A percentile compares a stretch with the other conserved stretches of the same genome.
phyloP scores from a whole-genome alignment of 805 yeast species.

The Ogataea paraovalis region DNA sequence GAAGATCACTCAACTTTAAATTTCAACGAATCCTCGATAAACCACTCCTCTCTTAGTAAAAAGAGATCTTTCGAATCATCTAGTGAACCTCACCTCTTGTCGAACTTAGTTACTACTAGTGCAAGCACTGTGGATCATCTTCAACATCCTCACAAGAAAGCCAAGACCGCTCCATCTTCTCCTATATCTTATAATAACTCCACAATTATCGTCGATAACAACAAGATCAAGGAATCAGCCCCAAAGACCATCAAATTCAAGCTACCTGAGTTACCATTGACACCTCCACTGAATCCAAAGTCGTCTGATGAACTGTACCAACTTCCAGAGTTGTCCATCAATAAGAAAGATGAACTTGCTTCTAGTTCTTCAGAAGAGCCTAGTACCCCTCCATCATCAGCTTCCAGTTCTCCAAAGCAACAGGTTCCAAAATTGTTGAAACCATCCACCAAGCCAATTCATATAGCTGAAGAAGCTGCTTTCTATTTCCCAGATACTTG shows the following conservation, averaged over 20 bases:
- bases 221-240: constrained; percentile 1
- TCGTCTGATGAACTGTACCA: constrained; percentile 17
- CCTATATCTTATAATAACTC: constrained; percentile 14
- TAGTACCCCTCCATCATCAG: constrained; percentile 28
- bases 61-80: constrained; percentile 16
- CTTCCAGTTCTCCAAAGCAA: constrained; percentile 22
- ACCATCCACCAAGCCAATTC: constrained; percentile 14
- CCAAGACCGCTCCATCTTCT: constrained; percentile 31
- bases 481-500: constrained; percentile 35
- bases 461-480: constrained; percentile 20
- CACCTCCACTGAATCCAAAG: constrained; percentile 22
- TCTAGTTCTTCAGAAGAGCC: constrained; percentile 4
- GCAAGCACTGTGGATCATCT: neutral
- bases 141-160: constrained; percentile 15
- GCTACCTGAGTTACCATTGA: constrained; percentile 22
- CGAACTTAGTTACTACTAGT: neutral
- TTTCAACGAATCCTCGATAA: constrained; percentile 2
- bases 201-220: neutral
- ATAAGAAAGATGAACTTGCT: neutral
- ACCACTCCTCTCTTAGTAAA: neutral
- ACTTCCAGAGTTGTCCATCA: constrained; percentile 5
- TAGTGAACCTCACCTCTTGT: neutral
- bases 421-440: constrained; percentile 14
- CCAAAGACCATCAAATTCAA: constrained; percentile 23
- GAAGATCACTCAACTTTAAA: constrained; percentile 14